Base-by-base conservation (phyloP, 2,329 filamentous ascomycete species). In the Colletotrichum limetticola region DNA sequence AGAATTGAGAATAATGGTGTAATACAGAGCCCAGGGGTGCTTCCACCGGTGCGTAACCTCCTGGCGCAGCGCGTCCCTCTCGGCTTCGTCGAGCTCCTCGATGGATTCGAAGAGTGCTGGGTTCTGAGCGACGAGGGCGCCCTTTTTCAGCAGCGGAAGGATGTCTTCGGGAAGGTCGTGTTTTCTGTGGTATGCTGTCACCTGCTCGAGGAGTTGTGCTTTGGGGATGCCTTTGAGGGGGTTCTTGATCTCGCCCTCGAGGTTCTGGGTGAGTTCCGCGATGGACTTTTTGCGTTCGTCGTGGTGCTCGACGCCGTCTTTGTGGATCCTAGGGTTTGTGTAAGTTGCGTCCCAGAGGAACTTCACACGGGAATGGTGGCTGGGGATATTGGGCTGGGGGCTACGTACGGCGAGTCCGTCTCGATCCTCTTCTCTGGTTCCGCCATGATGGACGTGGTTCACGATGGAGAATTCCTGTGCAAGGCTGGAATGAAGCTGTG, bases 151-250 rank as follows among this genome's bases (percentile, higher is more conserved):
- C 5, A 80, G 64, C 3, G 88, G 26, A 76, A 87, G 77, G 24
- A 87, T 81, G 26, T 88, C 83, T 46, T 83, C 82, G 1, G 79
- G 79, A 3, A 91, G 80, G 9, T 83, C 84, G 62, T 86, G 84
- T n/a, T 86, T 79, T 4, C 78, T 74, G 56, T 87, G 89, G 78
- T 91, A 92, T 0, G 81, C 78, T 56, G 88, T 84, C 2, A 92
- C 90, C 72, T 90, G 84, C 24, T 81, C 79, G 52, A 91, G 79
- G 16, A 92, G 85, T 65, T 86, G 80, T 1, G 87, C 83, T 32
- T 85, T 84, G 2, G 87, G 83, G 8, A 92, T 84, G 0, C 85
- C 87, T 2, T 83, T 85, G 3, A 92, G 79, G 0, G 82, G 82
- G 53, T 91, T 92, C 32, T 76, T 77, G 52, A 81, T 80, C 53